Base-by-base conservation (phyloP, 495 filamentous ascomycete species). In the Annulohypoxylon bovei region DNA sequence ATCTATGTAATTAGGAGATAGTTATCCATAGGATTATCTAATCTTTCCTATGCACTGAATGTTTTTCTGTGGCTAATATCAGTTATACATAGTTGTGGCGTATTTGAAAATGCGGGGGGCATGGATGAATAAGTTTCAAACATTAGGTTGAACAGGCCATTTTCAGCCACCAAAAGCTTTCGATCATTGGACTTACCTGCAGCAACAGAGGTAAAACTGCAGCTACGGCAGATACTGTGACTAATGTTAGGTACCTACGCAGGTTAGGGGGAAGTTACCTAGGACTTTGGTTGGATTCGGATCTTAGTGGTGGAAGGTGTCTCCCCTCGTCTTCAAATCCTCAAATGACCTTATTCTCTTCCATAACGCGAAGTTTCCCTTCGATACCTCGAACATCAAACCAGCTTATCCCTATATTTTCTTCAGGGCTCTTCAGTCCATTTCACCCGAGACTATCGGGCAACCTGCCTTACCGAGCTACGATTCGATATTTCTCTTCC, bases 281-380 rank as follows among this genome's bases (percentile, higher is more conserved):
- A 42, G 35, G 35, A 22, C 32, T n/a, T 25, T 28, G 25, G 32
- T 32, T n/a, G n/a, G 8, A 1, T 25, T 20, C 28, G 5, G n/a
- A 16, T 42, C 16, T 18, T 18, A 23, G 42, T 46, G 42, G 42
- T 46, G 25, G 61, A 58, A 59, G 55, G 50, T 57, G 40, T 42
- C 46, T 61, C 66, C 68, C 66, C 62, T 66, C 58, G 52, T 61
- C 46, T 20, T 42, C 54, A 49, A 23, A 72, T 44, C 20, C 20
- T 60, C 65, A 55, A 35, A 77, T 77, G 75, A 61, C 39, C 67
- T 57, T 68, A 67, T 64, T 72, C 65, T 66, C 62, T 23, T 67
- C 28, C 28, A 44, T 70, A 30, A 62, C 62, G 59, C 61, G 75
- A 59, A 67, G 70, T 61, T 30, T 56, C 39, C 40, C 73, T 77